Conservation (phyloP, 2,329 filamentous ascomycete genomes). For the Nigrospora oryzae region DNA sequence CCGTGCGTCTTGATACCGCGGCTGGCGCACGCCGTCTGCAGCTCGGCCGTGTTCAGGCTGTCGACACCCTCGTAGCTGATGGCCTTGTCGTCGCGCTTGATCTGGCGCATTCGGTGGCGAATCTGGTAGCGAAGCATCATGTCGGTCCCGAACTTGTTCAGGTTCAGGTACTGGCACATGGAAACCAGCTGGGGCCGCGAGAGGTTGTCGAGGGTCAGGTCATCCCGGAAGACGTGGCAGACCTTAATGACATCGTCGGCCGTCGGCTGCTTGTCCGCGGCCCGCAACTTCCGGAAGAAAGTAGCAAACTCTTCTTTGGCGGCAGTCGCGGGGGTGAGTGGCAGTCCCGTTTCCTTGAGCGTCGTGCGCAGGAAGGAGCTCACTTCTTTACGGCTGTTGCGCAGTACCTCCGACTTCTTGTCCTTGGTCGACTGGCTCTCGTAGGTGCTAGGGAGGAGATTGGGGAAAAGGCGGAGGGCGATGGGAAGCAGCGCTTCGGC, state of each 20-base stretch:
- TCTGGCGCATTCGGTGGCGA: conserved; percentile 96
- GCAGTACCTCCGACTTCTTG: conserved; percentile 71
- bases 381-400: conserved; percentile 86
- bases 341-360: conserved; percentile 85
- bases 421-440: conserved; percentile 89
- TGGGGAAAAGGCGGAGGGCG: conserved; percentile 91
- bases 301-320: conserved; percentile 91
- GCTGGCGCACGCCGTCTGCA: conserved; percentile 85
- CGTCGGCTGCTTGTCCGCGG: conserved; percentile 84
- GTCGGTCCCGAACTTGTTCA: conserved; percentile 94
- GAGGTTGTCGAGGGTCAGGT: conserved; percentile 92
- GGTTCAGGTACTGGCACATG: conserved; percentile 97
- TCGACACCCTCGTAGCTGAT: conserved; percentile 93
- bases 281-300: conserved; percentile 93
- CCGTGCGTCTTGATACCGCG: conserved; percentile 90
- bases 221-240: conserved; percentile 98
- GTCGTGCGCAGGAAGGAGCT: conserved; percentile 84
- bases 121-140: conserved; percentile 97
- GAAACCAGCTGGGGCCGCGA: conserved; percentile 91
- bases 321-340: conserved; percentile 72
- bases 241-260: conserved; percentile 93
- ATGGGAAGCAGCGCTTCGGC: conserved; percentile 88
- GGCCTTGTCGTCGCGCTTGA: conserved; percentile 93
- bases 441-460: conserved; percentile 93
- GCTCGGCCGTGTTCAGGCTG: conserved; percentile 82